Evolutionary conservation across 345 rosid genomes (phyloP), one percentile per base, ranked within the genome.

Genomic region (Barbarea vulgaris): DNA sequence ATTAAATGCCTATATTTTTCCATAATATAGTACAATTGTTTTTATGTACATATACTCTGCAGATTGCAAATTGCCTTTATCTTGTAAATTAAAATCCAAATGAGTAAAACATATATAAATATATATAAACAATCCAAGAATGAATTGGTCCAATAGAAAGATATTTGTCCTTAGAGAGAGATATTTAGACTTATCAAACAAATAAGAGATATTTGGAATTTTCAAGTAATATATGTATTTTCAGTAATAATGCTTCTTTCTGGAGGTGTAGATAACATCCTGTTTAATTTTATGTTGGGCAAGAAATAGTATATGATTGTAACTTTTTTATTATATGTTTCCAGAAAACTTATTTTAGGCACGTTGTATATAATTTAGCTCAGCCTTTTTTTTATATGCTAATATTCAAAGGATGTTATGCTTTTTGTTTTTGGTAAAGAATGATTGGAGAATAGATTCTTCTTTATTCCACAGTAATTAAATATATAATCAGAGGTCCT

Each of bases 61-160:
- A 53, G 24, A 64, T 55, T 73, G 70, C 47, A 14, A 73, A 21
- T 13, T 34, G 58, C 72, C 22, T 74, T 65, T 74, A 46, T 74
- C 65, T 24, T 42, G 37, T 54, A 64, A 42, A 17, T 39, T 65
- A 56, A 21, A 30, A 73, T 64, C 8, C 21, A 24, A 47, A 42
- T 42, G 18, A 48, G 19, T 46, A 12, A 17, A 39, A 36, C 27
- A 19, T 7, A 24, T 5, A 36, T 39, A 28, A 37, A 24, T 39
- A 36, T 39, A 28, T 51, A 24, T 39, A 9, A 28, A 42, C 39
- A 65, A 55, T 73, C 63, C 70, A 74, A 56, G 9, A 66, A 44
- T 34, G 59, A 74, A n/a, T 24, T 74, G 72, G 72, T 66, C 72
- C 72, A 56, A 57, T 74, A 36, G 51, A 9, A 22, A 74, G 22